Conservation (phyloP, 441 rosid genomes). For the Corymbia citriodora region DNA sequence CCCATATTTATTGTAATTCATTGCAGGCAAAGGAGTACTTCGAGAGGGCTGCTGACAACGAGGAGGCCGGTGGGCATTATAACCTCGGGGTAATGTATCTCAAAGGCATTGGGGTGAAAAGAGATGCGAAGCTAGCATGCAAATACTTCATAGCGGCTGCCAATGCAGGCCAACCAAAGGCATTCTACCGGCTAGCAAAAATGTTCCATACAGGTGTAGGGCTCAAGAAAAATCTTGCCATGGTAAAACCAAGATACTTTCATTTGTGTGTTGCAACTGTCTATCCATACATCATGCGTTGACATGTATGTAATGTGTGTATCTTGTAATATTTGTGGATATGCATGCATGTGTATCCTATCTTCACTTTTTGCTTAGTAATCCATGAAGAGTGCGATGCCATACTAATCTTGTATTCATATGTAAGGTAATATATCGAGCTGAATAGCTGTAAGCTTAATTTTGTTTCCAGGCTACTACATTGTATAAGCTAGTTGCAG, state of each 20-base stretch:
- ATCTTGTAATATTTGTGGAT: neutral
- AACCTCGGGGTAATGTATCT: constrained; percentile 89
- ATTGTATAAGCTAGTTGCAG: constrained; percentile 92
- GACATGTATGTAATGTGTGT: neutral
- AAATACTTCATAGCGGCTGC: constrained; percentile 71
- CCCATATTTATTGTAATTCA: neutral
- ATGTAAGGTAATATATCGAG: neutral
- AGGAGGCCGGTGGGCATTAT: constrained; percentile 84
- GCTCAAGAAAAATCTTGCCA: constrained; percentile 66
- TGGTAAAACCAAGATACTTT: constrained; percentile 37
- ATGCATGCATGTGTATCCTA: neutral
- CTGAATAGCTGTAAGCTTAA: neutral
- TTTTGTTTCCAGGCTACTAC: constrained; percentile 67
- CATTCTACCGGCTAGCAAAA: constrained; percentile 94
- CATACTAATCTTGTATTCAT: neutral
- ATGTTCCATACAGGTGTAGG: constrained; percentile 98
- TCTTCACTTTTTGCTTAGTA: neutral
- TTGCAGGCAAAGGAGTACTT: constrained; percentile 89
- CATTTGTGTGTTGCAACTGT: neutral
- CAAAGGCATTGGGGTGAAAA: constrained; percentile 88
- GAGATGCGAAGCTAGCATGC: constrained; percentile 77
- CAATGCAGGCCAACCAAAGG: constrained; percentile 90
- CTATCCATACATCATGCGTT: neutral
- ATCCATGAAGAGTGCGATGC: neutral
- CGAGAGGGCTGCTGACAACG: constrained; percentile 74